Evolutionary conservation across 495 filamentous ascomycete species (phyloP), one percentile per base, ranked within the genome.

Genomic region (Penicillium canescens): DNA sequence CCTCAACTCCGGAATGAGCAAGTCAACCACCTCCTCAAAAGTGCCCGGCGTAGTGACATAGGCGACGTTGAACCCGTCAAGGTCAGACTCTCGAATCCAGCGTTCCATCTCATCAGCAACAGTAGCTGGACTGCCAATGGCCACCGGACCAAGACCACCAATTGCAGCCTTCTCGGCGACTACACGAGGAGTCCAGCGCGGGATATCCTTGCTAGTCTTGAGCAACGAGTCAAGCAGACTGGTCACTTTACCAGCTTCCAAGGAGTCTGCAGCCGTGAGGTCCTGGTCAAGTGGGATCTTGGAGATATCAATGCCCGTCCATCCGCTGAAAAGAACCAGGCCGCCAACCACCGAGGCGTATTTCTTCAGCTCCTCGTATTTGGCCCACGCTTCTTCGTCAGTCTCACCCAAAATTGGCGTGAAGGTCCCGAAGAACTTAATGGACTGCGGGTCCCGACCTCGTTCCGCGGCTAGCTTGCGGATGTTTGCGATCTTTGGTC

Each of bases 241-340:
- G 10, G 73, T 75, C 2, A 86, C 71, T 56, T 74, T 79, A 45
- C 81, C 63, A 5, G 74, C 78, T 56, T 84, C 82, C 6, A 68
- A 61, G 1, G 76, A 80, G 57, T 85, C 78, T 16, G 70, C 73
- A 0, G 69, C 69, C 1, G 67, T 78, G 52, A 86, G 69, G 18
- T 85, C 81, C 56, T 83, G 74, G 54, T 86, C 83, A 2, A 82
- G 49, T 1, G 79, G 77, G 43, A 81, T 74, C 42, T 71, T 73
- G n/a, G 74, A 80, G 39, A 87, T 72, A 51, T 86, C 84, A 39
- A 86, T 80, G 3, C 83, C 82, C 12, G 83, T 85, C 80, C 82
- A 86, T 13, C 83, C 82, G 34, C 74, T 74, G 52, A 87, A 82
- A 7, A 86, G 68, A 0, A 82, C 83, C 31, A 87, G 59, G 0